Base-by-base conservation (phyloP, 2,329 filamentous ascomycete species). In the Hymenoscyphus scutula region DNA sequence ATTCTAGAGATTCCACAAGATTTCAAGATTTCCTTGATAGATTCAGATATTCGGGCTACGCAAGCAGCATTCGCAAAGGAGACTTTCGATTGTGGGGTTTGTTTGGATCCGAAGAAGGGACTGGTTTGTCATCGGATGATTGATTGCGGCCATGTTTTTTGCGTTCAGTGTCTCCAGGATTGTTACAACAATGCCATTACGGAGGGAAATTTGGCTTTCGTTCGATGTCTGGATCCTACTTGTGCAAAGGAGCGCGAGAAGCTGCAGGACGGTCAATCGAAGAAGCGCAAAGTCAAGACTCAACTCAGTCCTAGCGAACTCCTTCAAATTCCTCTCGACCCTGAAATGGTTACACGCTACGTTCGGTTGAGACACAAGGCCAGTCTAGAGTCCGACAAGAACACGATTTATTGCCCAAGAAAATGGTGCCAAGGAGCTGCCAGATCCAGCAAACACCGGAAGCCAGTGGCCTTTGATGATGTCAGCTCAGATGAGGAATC, bases 341-440 rank as follows among this genome's bases (percentile, higher is more conserved):
- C 89, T 63, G 86, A 90, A 17, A 83, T 82, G 37, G 92, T 97
- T 1, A 88, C 91, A 72, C 89, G 95, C 61, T 99, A 96, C 74
- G 90, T 96, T 4, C 87, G 87, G 41, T 82, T 98, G 64, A 97
- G 95, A 77, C 91, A 96, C 72, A 98, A 98, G 78, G 91, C 90
- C 67, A 90, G 92, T 74, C 84, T 98, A 2, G 95, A 98, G 75
- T 88, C 91, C 0, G 93, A 98, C 76, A 96, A 93, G 72, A 89
- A 88, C 63, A 97, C 93, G 0, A 84, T 97, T 37, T 98, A 96
- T 75, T 99, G 95, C 72, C 95, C 95, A 0, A 86, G 95, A 8
- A 82, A 87, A 61, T 97, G 93, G 91, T 99, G 95, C 74, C 91
- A 95, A 75, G 93, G 92, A 5, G 91, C 93, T 2, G 93, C 93